A percentile compares a stretch with the other conserved stretches of the same genome.
Conservation (phyloP, 2,329 filamentous ascomycete genomes). For the Biscogniauxia sp. region DNA sequence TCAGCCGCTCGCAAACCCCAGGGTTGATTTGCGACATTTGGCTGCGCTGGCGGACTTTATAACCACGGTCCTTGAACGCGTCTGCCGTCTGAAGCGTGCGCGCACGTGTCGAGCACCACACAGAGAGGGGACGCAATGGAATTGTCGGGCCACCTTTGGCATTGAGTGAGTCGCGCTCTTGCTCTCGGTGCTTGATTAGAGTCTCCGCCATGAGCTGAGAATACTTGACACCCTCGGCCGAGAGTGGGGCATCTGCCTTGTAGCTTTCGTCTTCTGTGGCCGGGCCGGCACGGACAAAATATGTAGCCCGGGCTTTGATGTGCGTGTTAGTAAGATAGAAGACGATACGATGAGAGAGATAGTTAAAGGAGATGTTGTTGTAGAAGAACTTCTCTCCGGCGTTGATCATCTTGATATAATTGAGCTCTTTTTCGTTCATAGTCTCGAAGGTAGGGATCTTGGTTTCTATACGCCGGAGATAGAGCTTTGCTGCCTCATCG, state of each 20-base stretch:
- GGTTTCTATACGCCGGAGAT: conserved; percentile 83
- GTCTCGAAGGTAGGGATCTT: conserved; percentile 96
- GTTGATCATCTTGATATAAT: conserved; percentile 99
- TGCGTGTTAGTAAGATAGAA: conserved; percentile 98
- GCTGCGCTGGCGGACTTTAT: conserved; percentile 83
- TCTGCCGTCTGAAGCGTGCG: conserved; percentile 89
- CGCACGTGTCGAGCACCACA: conserved; percentile 93
- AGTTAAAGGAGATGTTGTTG: conserved; percentile 96
- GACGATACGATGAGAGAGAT: conserved; percentile 93
- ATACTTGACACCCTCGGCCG: conserved; percentile 76
- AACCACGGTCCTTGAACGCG: conserved; percentile 74
- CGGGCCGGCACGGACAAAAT: conserved; percentile 85
- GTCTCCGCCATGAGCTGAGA: conserved; percentile 82
- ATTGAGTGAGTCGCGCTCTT: conserved; percentile 70
- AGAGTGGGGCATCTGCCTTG: conserved; percentile 85
- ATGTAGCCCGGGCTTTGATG: conserved; percentile 91
- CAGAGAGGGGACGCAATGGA: conserved; percentile 74
- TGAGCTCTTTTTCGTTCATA: conserved; percentile 90
- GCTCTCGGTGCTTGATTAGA: conserved; percentile 77
- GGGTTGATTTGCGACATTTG: conserved; percentile 98
- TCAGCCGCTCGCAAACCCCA: conserved; percentile 91
- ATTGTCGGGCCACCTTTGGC: conserved; percentile 65
- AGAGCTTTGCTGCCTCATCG: conserved; percentile 88
- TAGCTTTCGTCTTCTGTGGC: conserved; percentile 88
- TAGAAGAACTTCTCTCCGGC: conserved; percentile 90